A percentile compares a stretch with the other conserved stretches of the same genome.
These are phyloP conservation scores for Geranium brycei DNA, from an alignment of 345 rosid genomes.

Conservation along the genomic window DNA sequence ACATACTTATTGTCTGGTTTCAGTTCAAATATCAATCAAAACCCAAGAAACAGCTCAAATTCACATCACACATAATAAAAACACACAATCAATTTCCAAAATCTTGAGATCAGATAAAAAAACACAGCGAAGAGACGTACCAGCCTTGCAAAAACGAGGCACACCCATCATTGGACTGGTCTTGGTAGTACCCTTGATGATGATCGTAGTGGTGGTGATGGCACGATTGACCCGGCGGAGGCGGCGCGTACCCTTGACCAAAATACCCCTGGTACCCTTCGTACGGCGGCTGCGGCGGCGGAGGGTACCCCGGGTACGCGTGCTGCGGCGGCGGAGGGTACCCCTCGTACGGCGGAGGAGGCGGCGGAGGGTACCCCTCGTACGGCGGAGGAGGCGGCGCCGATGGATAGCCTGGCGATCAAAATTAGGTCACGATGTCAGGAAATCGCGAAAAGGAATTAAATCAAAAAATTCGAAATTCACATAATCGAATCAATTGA, in stretches of 20 bases:
- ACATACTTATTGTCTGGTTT: not conserved
- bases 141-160: slow-evolving; percentile 58
- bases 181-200: slow-evolving; percentile 13
- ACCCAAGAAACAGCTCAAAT: not conserved
- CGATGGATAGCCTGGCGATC: slow-evolving; percentile 34
- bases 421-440: too few relatives aligned
- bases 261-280: slow-evolving; percentile 71
- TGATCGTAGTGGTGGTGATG: slow-evolving; percentile 27
- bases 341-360: slow-evolving; percentile 13
- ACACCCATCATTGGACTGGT: slow-evolving; percentile 34
- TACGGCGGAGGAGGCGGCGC: slow-evolving; percentile 41
- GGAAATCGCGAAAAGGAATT: not conserved
- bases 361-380: slow-evolving; percentile 42
- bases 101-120: not conserved
- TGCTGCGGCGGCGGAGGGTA: slow-evolving; percentile 14
- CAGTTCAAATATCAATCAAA: not conserved
- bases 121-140: slow-evolving; percentile 23
- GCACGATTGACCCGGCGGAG: slow-evolving; percentile 24
- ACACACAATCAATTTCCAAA: not conserved
- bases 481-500: not conserved
- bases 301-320: slow-evolving; percentile 22
- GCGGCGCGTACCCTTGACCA: slow-evolving; percentile 36
- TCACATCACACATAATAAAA: not conserved
- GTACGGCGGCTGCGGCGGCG: slow-evolving; percentile 17
- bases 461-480: not conserved